Evolutionary conservation across 2,329 filamentous ascomycete species (phyloP).

Genomic region (Alternaria triticimaculans): DNA sequence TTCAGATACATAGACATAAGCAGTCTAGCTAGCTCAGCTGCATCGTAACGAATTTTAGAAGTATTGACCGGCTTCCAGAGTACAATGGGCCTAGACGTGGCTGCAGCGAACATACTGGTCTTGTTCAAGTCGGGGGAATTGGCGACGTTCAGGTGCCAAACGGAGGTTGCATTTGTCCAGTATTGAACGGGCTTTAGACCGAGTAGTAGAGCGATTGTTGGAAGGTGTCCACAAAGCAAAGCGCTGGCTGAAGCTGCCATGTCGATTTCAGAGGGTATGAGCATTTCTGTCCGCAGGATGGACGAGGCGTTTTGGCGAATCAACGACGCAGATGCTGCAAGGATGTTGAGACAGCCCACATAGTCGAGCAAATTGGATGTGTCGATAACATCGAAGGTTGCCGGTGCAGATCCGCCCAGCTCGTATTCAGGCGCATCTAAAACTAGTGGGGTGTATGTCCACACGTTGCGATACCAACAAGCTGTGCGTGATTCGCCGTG

Average conservation of each 20-base stretch:
- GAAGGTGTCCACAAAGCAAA: conserved; percentile 57
- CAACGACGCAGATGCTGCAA: conserved; percentile 52
- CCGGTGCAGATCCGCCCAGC: conserved; percentile 45
- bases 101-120: not conserved
- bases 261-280: conserved; percentile 46
- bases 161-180: not conserved
- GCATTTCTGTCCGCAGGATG: conserved; percentile 49
- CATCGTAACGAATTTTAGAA: conserved; percentile 51
- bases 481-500: conserved; percentile 48
- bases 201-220: conserved; percentile 5
- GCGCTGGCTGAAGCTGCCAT: conserved; percentile 46
- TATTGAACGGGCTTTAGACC: not conserved
- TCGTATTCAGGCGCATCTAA: conserved; percentile 56
- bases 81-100: conserved; percentile 32
- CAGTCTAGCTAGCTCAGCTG: conserved; percentile 10
- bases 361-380: conserved; percentile 37
- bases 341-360: conserved; percentile 37
- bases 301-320: conserved; percentile 51
- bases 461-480: conserved; percentile 54
- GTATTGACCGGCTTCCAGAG: conserved; percentile 6
- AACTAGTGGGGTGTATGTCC: conserved; percentile 49
- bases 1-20: conserved; percentile 15
- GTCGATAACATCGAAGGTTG: conserved; percentile 63
- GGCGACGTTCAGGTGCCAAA: not conserved
- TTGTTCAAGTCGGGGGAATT: not conserved